Base-by-base conservation (phyloP, 2,329 filamentous ascomycete species). In the Penicillium italicum region DNA sequence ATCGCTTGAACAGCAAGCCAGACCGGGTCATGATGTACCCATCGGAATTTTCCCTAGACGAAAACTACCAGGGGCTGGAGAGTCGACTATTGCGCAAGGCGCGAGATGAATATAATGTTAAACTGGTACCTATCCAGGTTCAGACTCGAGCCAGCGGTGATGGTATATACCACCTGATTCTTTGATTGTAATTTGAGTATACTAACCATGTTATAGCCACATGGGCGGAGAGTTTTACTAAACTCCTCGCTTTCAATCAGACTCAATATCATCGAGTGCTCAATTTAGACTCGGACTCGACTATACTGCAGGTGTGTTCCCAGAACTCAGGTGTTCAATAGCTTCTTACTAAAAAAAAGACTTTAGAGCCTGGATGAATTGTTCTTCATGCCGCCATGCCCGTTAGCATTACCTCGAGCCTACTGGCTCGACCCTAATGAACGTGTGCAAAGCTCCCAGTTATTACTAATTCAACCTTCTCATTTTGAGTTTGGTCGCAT, bases 241-340 rank as follows among this genome's bases (percentile, higher is more conserved):
- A 89, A 65, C 80, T 87, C 33, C 77, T 87, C 9, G 82, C 84
- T 1, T 88, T 87, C 69, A 85, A 85, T 57, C 82, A 86, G 48
- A 83, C 81, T 0, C 76, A 83, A 48, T 88, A 88, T 64, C 67
- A 76, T 24, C 76, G 81, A 30, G 76, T 83, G 26, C 69, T 84
- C n/a, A 72, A 75, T 43, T 66, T 83, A n/a, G 81, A 88, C 66
- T 85, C 84, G 1, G 85, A 89, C 63, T 76, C 81, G 20, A 81
- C 82, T 1, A 71, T 89, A 3, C 76, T 87, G 4, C 56, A 64
- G 53, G 62, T 64, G 24, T 38, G 31, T 14, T 8, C 14, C 4
- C 4, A 7, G 4, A 14, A 33, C 9, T 4, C 7, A 4, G 1
- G 11, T 28, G 8, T 14, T 14, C 7, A 28, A 28, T 28, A 28